A percentile compares a stretch with the other conserved stretches of the same genome.
phyloP scores from a whole-genome alignment of 2,329 filamentous ascomycete species.

The Colletotrichum sp. region DNA sequence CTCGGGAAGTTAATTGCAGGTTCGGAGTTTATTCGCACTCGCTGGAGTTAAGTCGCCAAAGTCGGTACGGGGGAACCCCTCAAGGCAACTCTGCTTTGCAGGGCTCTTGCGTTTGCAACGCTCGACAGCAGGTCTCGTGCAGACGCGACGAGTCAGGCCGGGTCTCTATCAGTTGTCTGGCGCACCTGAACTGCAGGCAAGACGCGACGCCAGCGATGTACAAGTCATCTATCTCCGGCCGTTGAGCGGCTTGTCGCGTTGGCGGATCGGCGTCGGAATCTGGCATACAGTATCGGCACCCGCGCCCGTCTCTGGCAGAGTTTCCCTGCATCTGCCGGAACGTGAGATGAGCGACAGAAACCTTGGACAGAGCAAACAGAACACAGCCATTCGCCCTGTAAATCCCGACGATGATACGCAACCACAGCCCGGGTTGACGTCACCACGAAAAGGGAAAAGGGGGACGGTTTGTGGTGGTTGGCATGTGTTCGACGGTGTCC shows the following conservation, averaged over 20 bases:
- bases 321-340: not conserved
- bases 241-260: not conserved
- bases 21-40: not conserved
- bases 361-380: not conserved
- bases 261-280: not conserved
- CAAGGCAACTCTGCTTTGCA: not conserved
- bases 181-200: not conserved
- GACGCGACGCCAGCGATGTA: not conserved
- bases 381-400: not conserved
- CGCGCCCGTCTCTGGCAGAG: not conserved
- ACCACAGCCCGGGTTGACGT: not conserved
- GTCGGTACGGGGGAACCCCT: not conserved
- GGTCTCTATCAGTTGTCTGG: not conserved
- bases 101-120: not conserved
- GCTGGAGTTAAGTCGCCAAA: not conserved
- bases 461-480: not conserved
- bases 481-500: not conserved
- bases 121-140: not conserved
- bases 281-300: not conserved
- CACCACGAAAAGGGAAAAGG: not conserved
- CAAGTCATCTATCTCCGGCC: not conserved
- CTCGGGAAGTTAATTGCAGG: not conserved
- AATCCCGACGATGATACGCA: slow-evolving; percentile 3
- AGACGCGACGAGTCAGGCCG: not conserved
- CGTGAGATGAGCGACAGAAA: not conserved